Base-by-base conservation (phyloP, 2,329 filamentous ascomycete species). In the Decorospora gaudefroyi region DNA sequence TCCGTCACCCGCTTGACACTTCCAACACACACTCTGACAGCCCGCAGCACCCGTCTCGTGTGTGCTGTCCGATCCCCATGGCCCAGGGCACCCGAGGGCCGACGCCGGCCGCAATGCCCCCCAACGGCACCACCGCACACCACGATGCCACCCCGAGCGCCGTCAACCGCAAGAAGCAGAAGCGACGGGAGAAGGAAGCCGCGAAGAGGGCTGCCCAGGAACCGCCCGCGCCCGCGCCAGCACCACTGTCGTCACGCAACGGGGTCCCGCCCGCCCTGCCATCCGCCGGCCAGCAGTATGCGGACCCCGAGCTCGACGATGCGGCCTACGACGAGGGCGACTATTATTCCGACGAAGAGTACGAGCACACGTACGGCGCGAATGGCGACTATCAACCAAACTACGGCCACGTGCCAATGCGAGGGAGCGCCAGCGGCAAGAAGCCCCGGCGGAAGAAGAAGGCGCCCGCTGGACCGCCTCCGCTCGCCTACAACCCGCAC, bases 121-220 rank as follows among this genome's bases (percentile, higher is more conserved):
- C 59, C 58, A 75, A 74, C 65, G 72, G 72, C 59, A 61, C n/a
- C n/a, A n/a, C 72, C 54, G 65, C 67, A 36, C 57, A 67, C 30
- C 58, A 62, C 29, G 48, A 70, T 12, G 59, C 55, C 44, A 61
- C 52, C 46, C 61, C 76, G 30, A 76, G 76, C 30, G 65, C 77
- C 6, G 86, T 91, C 37, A 96, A 96, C 73, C 84, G 88, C 67
- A 96, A 96, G 78, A 97, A 96, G 77, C 88, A 93, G 71, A 96
- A 96, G 78, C 84, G 91, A 58, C 83, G 91, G 56, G 86, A 88
- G 66, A 96, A 96, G 70, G 78, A 82, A 72, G 87, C 87, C 22
- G 87, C 88, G 21, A 86, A 85, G 49, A 67, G 70, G 51, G 68
- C 70, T 15, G 71, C 72, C 50, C 70, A 72, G 43, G 57, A 65